A percentile compares a stretch with the other conserved stretches of the same genome.
phyloP scores from a whole-genome alignment of 192 early-diverging fungal genomes.

The Oehlia diaphana region DNA sequence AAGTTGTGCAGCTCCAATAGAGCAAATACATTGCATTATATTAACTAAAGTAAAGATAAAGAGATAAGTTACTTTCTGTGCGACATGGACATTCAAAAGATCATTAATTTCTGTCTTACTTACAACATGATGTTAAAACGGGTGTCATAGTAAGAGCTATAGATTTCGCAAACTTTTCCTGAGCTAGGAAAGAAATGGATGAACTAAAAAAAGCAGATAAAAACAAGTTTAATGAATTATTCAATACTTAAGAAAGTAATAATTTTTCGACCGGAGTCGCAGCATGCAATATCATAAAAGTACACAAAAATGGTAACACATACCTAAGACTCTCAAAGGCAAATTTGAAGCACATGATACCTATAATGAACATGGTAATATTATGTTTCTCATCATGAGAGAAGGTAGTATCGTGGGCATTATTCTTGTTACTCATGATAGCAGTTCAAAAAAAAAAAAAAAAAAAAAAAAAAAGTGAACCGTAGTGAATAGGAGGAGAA shows the following conservation, averaged over 20 bases:
- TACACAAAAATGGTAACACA: background rate
- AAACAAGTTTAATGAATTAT: background rate
- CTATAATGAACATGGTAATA: conserved; percentile 52
- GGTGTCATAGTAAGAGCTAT: conserved; percentile 33
- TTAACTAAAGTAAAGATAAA: conserved; percentile 9
- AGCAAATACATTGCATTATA: conserved; percentile 51
- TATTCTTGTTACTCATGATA: too few relatives aligned
- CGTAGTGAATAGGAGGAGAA: too few relatives aligned
- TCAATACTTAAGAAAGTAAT: too few relatives aligned
- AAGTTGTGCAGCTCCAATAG: conserved; percentile 53
- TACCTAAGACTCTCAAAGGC: conserved; percentile 39
- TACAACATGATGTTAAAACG: conserved; percentile 27
- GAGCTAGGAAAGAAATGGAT: background rate
- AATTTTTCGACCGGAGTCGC: too few relatives aligned
- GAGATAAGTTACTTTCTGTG: background rate
- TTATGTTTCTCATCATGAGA: conserved; percentile 47
- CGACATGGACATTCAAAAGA: conserved; percentile 26
- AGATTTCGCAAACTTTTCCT: background rate
- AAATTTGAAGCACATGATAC: conserved; percentile 63
- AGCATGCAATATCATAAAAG: too few relatives aligned
- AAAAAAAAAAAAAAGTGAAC: too few relatives aligned
- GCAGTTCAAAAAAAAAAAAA: too few relatives aligned
- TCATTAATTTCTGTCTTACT: conserved; percentile 15
- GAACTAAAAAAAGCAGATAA: background rate
- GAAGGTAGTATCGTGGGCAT: conserved; percentile 33